These are phyloP conservation scores for Balakata baccata DNA, from an alignment of 345 rosid species.

Conservation along the genomic window DNA sequence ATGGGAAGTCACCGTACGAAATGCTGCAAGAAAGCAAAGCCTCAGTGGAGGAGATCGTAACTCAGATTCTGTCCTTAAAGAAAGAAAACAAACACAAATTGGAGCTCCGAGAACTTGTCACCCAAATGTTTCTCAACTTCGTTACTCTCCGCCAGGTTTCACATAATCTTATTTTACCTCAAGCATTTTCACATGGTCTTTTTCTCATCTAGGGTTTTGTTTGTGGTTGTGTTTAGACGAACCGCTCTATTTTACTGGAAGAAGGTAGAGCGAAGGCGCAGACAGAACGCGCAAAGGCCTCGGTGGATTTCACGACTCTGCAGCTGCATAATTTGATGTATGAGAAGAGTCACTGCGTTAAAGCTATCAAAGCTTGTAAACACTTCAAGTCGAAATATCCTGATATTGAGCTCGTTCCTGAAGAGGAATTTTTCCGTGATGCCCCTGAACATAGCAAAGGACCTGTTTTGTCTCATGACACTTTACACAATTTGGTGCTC, in stretches of 20 bases:
- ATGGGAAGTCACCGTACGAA: conserved; percentile 54
- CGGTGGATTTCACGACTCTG: conserved; percentile 72
- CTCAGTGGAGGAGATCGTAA: conserved; percentile 69
- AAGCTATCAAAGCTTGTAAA: conserved; percentile 76
- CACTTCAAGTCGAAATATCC: conserved; percentile 82
- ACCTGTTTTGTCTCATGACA: conserved; percentile 45
- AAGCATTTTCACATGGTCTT: background rate
- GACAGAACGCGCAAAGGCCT: conserved; percentile 68
- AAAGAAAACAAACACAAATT: conserved; percentile 52
- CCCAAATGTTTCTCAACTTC: conserved; percentile 81
- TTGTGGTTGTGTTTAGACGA: conserved; percentile 41
- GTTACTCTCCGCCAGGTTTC: conserved; percentile 79
- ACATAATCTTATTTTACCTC: background rate
- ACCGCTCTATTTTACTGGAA: conserved; percentile 64
- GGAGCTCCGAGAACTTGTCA: conserved; percentile 65
- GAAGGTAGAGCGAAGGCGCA: conserved; percentile 72
- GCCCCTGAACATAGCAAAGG: conserved; percentile 70
- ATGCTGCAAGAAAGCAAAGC: conserved; percentile 63
- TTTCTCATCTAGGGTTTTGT: background rate
- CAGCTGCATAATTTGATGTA: conserved; percentile 86
- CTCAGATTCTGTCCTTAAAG: conserved; percentile 59
- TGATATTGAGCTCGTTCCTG: conserved; percentile 77
- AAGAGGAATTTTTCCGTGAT: conserved; percentile 63
- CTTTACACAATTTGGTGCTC: conserved; percentile 76
- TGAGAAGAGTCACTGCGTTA: conserved; percentile 82